Evolutionary conservation across 2,329 filamentous ascomycete species (phyloP).

Genomic region (Colletotrichum horii): DNA sequence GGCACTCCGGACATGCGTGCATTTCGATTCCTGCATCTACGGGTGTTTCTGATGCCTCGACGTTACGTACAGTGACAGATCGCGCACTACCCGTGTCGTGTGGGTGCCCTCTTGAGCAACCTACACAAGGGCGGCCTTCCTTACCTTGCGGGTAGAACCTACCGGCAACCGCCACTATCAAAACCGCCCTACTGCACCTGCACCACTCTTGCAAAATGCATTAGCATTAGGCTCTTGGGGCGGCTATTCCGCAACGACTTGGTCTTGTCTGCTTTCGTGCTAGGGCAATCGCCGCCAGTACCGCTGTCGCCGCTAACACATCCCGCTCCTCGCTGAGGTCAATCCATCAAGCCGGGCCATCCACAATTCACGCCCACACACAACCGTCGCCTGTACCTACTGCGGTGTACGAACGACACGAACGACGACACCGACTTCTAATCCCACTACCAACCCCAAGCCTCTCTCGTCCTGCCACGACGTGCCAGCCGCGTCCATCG

Average conservation of each 20-base stretch:
- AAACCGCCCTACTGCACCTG: slow-evolving; percentile 7
- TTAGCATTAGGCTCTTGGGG: slow-evolving; percentile 16
- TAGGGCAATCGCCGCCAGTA: slow-evolving; percentile 15
- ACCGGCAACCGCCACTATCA: slow-evolving; percentile 1
- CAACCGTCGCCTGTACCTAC: not conserved
- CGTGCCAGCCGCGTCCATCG: not conserved
- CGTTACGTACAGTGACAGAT: not conserved
- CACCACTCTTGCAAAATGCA: not conserved
- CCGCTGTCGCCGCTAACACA: slow-evolving; percentile 12
- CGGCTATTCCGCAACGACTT: slow-evolving; percentile 12
- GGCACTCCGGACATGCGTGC: not conserved
- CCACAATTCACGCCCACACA: not conserved
- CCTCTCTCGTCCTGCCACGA: not conserved
- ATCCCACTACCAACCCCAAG: not conserved
- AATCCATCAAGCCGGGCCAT: slow-evolving; percentile 13
- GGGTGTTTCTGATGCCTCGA: not conserved
- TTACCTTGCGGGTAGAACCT: not conserved
- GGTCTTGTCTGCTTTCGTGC: slow-evolving; percentile 9
- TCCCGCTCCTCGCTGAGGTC: slow-evolving; percentile 1
- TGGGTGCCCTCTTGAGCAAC: not conserved
- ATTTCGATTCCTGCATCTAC: not conserved
- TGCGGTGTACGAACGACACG: not conserved
- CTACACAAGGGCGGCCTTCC: not conserved
- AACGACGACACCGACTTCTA: not conserved
- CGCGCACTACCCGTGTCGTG: not conserved